Conservation (phyloP, 2,329 filamentous ascomycete genomes). For the Niveomyces coronatus region DNA sequence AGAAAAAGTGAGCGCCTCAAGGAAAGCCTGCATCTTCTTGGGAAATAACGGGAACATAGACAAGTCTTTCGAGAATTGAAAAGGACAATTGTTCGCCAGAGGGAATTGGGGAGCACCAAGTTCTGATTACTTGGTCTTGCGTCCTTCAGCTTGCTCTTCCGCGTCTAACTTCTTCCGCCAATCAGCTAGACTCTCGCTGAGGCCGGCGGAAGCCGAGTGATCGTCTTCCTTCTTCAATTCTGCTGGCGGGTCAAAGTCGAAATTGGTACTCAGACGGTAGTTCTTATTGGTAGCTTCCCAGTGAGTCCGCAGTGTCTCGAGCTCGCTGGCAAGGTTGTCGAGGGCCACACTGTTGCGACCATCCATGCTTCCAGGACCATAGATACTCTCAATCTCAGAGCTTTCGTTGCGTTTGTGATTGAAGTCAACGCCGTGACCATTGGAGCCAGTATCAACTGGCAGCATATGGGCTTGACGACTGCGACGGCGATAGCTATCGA, state of each 20-base stretch:
- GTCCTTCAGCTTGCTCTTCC: slow-evolving; percentile 23
- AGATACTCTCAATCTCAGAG: slow-evolving; percentile 52
- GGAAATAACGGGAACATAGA: no score
- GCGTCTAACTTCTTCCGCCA: slow-evolving; percentile 70
- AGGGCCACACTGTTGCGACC: slow-evolving; percentile 57
- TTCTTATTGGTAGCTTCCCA: slow-evolving; percentile 97
- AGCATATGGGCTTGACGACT: slow-evolving; percentile 47
- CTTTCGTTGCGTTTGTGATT: slow-evolving; percentile 44
- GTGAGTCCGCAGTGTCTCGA: slow-evolving; percentile 79
- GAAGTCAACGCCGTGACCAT: slow-evolving; percentile 23
- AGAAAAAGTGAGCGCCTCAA: slow-evolving; percentile 4
- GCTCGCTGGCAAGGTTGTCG: slow-evolving; percentile 82
- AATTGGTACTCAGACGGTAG: slow-evolving; percentile 80
- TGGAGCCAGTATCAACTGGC: slow-evolving; percentile 34
- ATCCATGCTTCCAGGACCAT: slow-evolving; percentile 40
- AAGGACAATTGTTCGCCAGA: no score
- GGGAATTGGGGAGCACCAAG: no score
- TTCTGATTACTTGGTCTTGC: slow-evolving; percentile 16
- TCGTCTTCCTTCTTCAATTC: slow-evolving; percentile 34
- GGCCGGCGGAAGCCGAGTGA: slow-evolving; percentile 28
- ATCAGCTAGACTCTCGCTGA: slow-evolving; percentile 65
- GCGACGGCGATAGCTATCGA: slow-evolving; percentile 85
- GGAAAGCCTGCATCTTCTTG: no score
- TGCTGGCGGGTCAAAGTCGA: slow-evolving; percentile 62
- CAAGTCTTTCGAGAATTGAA: no score